phyloP scores from a whole-genome alignment of 2,329 filamentous ascomycete species.

The Sphaerostilbella broomeana region DNA sequence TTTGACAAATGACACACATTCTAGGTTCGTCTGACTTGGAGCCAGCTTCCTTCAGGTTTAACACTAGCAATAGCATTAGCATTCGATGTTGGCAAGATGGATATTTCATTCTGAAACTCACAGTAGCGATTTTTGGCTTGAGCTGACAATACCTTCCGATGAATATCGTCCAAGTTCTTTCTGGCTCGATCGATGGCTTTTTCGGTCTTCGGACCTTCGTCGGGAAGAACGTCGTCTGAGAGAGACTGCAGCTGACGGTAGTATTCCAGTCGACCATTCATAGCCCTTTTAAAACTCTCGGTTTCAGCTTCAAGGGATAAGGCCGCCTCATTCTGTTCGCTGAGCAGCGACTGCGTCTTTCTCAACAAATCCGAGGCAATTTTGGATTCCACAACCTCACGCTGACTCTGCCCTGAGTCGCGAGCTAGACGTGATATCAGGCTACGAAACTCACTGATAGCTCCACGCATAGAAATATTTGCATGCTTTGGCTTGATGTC shows the following conservation, averaged over 20 bases:
- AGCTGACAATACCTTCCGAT: conserved; percentile 52
- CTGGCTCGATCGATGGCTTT: conserved; percentile 30
- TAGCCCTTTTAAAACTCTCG: conserved; percentile 66
- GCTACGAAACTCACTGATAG: conserved; percentile 63
- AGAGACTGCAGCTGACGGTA: conserved; percentile 85
- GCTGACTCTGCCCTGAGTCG: conserved; percentile 22
- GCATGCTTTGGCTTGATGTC: conserved; percentile 42
- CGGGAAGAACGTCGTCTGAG: conserved; percentile 78
- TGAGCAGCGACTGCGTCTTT: conserved; percentile 48
- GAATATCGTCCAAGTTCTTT: conserved; percentile 35
- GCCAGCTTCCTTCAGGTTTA: conserved; percentile 51
- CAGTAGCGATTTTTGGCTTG: conserved; percentile 71
- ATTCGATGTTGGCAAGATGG: too few species aligned
- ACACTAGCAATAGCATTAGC: conserved; percentile 32
- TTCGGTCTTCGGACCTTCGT: conserved; percentile 57
- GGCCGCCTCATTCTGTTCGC: conserved; percentile 44
- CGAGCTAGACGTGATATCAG: conserved; percentile 43
- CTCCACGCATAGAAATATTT: conserved; percentile 60
- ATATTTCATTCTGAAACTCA: too few species aligned
- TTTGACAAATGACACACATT: conserved; percentile 82
- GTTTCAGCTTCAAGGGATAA: conserved; percentile 59
- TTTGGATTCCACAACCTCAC: conserved; percentile 60
- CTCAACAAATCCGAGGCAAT: conserved; percentile 60
- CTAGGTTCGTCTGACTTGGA: conserved; percentile 56
- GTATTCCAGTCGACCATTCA: conserved; percentile 83